Evolutionary conservation across 192 early-diverging fungal genomes (phyloP).

Genomic region (Coemansia sp.): DNA sequence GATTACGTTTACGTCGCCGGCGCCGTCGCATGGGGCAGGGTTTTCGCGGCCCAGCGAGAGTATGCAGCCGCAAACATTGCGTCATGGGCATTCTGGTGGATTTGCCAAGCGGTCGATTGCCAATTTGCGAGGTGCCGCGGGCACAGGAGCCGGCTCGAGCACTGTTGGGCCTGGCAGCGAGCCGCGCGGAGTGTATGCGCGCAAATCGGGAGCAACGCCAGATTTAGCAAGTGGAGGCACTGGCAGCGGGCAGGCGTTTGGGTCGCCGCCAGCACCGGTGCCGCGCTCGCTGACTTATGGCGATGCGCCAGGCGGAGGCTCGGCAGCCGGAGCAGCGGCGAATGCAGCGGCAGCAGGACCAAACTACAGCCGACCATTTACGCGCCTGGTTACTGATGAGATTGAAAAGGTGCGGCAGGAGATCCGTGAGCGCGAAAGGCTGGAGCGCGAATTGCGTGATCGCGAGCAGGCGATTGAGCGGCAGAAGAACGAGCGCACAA

Average conservation of each 20-base stretch:
- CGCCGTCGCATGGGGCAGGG: constrained; percentile 11
- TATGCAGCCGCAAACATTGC: constrained; percentile 23
- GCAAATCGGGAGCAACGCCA: constrained; percentile 14
- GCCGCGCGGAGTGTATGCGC: constrained; percentile 15
- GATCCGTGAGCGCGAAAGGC: constrained; percentile 63
- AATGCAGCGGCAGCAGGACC: neutral
- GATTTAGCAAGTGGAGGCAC: neutral
- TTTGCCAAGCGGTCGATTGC: constrained; percentile 54
- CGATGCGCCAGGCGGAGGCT: constrained; percentile 17
- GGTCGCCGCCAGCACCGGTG: constrained; percentile 44
- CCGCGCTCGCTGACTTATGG: constrained; percentile 39
- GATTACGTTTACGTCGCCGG: constrained; percentile 35
- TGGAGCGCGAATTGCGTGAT: constrained; percentile 63
- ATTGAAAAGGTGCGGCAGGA: constrained; percentile 64
- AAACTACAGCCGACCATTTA: constrained; percentile 33
- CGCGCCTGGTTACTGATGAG: constrained; percentile 58
- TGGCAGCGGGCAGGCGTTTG: constrained; percentile 23
- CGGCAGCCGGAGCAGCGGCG: neutral
- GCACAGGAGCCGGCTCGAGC: neutral
- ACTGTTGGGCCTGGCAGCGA: constrained; percentile 2
- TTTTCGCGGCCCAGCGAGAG: constrained; percentile 32
- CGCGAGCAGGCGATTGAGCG: constrained; percentile 48
- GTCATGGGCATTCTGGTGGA: constrained; percentile 21
- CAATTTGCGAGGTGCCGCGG: constrained; percentile 29
- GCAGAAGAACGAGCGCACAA: constrained; percentile 53